Evolutionary conservation across 140 eudicot species (phyloP).

Genomic region (Cichorium intybus): DNA sequence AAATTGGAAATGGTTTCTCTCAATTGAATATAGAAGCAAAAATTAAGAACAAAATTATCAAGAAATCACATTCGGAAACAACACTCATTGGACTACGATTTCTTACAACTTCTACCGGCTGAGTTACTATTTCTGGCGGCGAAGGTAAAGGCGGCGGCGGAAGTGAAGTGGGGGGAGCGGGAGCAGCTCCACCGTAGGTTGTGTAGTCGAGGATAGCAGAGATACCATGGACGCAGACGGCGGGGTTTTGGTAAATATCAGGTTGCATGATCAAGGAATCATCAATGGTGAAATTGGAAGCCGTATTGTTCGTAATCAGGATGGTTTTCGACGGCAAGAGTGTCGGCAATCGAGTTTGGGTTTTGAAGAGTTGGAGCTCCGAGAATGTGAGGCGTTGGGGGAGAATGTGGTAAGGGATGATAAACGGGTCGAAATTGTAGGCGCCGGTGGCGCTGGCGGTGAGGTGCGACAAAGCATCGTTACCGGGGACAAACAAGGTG

Average conservation of each 20-base stretch:
- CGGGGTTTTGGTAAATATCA: conserved; percentile 35
- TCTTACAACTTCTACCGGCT: background rate
- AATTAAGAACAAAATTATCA: background rate
- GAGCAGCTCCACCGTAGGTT: conserved; percentile 24
- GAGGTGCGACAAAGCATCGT: conserved; percentile 42
- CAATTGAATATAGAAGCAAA: background rate
- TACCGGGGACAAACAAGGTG: conserved; percentile 59
- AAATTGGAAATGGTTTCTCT: background rate
- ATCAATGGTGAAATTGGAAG: conserved; percentile 47
- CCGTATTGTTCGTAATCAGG: conserved; percentile 41
- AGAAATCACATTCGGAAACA: background rate
- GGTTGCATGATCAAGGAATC: conserved; percentile 41
- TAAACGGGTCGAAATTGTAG: conserved; percentile 39
- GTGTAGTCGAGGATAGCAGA: conserved; percentile 39
- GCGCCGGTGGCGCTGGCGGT: conserved; percentile 32
- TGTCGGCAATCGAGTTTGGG: conserved; percentile 58
- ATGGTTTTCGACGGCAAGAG: conserved; percentile 45
- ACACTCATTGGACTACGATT: background rate
- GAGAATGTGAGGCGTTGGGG: conserved; percentile 63
- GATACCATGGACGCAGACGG: conserved; percentile 54
- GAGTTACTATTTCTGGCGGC: background rate
- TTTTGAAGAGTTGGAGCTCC: conserved; percentile 31
- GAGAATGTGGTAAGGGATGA: conserved; percentile 59
- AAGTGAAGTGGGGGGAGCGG: background rate
- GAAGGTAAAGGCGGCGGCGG: conserved; percentile 27